These are phyloP conservation scores for Sungouiella thailandica DNA, from an alignment of 805 yeast species.

Conservation along the genomic window DNA sequence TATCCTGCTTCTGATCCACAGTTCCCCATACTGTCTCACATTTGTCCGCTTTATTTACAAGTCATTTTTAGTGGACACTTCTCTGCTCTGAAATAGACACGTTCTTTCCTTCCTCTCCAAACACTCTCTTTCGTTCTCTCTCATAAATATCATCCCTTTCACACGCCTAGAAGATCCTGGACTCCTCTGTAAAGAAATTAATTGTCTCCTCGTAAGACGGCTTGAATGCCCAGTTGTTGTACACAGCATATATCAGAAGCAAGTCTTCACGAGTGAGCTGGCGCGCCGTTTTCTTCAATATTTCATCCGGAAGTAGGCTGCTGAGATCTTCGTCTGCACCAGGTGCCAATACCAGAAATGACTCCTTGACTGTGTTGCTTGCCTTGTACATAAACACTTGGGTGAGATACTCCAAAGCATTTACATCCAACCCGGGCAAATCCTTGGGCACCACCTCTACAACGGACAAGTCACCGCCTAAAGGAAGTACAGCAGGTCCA, in stretches of 20 bases:
- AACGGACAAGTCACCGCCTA: constrained; percentile 42
- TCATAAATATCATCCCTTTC: too few species aligned
- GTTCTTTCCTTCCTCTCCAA: too few species aligned
- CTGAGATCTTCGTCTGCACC: constrained; percentile 64
- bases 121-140: too few species aligned
- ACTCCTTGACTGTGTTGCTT: constrained; percentile 42
- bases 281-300: constrained; percentile 42
- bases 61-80: too few species aligned
- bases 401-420: constrained; percentile 63
- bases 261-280: constrained; percentile 56
- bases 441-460: constrained; percentile 49
- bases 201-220: constrained; percentile 40
- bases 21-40: too few species aligned
- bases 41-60: too few species aligned
- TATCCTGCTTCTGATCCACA: too few species aligned
- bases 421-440: constrained; percentile 32
- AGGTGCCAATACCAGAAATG: constrained; percentile 62
- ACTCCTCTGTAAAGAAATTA: constrained; percentile 13
- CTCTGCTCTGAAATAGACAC: too few species aligned
- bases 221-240: constrained; percentile 81
- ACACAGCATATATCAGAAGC: constrained; percentile 43
- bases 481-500: constrained; percentile 23
- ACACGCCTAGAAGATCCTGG: constrained; percentile 9
- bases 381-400: constrained; percentile 18
- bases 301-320: constrained; percentile 17